Base-by-base conservation (phyloP, 2,329 filamentous ascomycete species). In the Bipolaris cookei region DNA sequence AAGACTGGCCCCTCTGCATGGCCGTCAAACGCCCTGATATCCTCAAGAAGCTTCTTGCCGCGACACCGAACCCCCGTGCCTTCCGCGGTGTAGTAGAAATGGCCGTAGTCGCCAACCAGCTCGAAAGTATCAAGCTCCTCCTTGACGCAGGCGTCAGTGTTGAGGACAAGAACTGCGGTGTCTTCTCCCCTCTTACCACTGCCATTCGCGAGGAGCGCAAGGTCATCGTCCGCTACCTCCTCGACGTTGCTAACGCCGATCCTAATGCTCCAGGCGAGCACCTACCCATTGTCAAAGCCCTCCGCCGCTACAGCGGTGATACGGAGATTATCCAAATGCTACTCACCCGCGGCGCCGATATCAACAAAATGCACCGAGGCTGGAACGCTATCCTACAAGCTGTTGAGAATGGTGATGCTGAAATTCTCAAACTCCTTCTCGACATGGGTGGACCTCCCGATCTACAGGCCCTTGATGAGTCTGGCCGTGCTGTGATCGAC, bases 1-100 rank as follows among this genome's bases (percentile, higher is more conserved):
- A 88, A 65, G 86, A 90, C 68, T 91, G 88, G 88, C 88, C 88
- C 0, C 80, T 90, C 10, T 87, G 84, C 71, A 87, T 90, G 84
- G 87, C 88, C 0, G 86, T 90, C 47, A 81, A 80, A 58, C 82
- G 85, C 34, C 87, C 88, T 0, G 71, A 74, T 0, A 83, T 90
- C 41, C 81, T 90, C 10, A 81, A 82, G 64, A 83, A 82, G 49
- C 79, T 91, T 1, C 78, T 90, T 0, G 62, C 58, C 13, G 80
- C 82, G 1, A 81, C 89, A 7, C 74, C 83, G 1, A 84, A 88
- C 64, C 83, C 85, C 1, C 83, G 83, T 13, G 82, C 84, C 4
- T 86, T 87, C 77, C 88, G 87, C 72, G 88, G 88, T 6, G 83
- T 89, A 0, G 80, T 90, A 71, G 88, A 90, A 67, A 84, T 86